These are phyloP conservation scores for Blumeria graminis DNA, from an alignment of 2,329 filamentous ascomycete species.

Conservation along the genomic window DNA sequence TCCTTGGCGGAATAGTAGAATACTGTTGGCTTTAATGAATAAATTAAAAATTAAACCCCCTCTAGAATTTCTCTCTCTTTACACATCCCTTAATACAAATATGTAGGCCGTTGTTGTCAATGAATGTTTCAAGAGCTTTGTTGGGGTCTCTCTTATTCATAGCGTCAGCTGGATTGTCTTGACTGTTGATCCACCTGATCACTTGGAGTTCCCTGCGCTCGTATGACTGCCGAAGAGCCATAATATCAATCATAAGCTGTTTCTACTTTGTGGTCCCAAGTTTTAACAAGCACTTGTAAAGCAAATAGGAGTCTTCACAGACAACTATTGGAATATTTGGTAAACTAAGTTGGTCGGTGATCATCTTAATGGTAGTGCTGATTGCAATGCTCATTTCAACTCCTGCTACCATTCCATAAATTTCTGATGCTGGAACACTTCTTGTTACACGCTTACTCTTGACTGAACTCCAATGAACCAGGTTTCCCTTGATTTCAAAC, in stretches of 20 bases:
- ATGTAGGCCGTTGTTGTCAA: too few relatives aligned
- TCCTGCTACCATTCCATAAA: not conserved
- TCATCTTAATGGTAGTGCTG: not conserved
- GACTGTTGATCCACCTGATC: too few relatives aligned
- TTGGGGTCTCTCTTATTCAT: too few relatives aligned
- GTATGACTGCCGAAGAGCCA: conserved; percentile 1
- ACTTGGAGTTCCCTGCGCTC: too few relatives aligned
- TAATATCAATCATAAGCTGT: not conserved
- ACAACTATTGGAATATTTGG: not conserved
- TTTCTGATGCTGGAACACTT: not conserved
- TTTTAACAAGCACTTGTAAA: not conserved
- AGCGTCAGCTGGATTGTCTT: too few relatives aligned
- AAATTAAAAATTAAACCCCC: too few relatives aligned
- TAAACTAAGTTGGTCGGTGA: not conserved
- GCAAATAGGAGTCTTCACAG: not conserved
- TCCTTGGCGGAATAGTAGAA: too few relatives aligned
- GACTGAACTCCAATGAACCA: not conserved
- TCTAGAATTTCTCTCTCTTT: too few relatives aligned
- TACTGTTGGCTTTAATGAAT: too few relatives aligned
- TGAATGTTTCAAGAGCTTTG: too few relatives aligned
- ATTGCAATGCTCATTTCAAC: not conserved
- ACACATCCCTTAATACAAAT: too few relatives aligned
- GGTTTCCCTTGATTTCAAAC: not conserved
- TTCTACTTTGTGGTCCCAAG: not conserved
- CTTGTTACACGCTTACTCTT: not conserved